Evolutionary conservation across 768 basidiomycete species (phyloP), one percentile per base, ranked within the genome.

Genomic region (Leccinum obscurum): DNA sequence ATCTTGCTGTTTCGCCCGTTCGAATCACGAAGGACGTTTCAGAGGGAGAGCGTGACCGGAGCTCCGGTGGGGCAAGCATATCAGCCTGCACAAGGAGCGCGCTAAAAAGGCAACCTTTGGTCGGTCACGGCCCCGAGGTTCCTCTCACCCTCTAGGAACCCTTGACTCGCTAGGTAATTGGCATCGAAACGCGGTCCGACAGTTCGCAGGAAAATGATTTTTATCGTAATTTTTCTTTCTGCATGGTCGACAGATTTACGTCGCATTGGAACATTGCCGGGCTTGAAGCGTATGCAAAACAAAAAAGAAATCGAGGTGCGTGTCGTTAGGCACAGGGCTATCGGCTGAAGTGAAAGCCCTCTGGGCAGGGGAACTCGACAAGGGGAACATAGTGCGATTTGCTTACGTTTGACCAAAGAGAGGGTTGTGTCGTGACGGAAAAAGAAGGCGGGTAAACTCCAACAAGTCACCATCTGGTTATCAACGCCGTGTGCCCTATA

Each of bases 1-100:
- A 58, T 22, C 35, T 41, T 30, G 46, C 59, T 62, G 51, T 69
- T 52, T 64, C 24, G 49, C 41, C 41, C 7, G 52, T 35, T 50
- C 44, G 20, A n/a, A 61, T 66, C 67, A 65, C 59, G 58, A 62
- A 60, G 58, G 20, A 22, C 55, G 54, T 54, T 63, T 44, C 39
- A 56, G 26, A 34, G 37, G 30, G 20, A 20, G 28, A 55, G 56
- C 44, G 48, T 56, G 57, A 52, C 32, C 53, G 48, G 41, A 22
- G 20, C 20, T 30, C 48, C 39, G 34, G 41, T 7, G 20, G n/a
- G 44, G 44, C 44, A 24, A 24, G 26, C 3, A 26, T 50, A 22
- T 39, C 46, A 54, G 22, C 24, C 22, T 34, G 37, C 11, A 46
- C 54, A 56, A 53, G 53, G 35, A 37, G 26, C 5, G 55, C 24